phyloP scores from a whole-genome alignment of 768 basidiomycete species.

The Tremella mesenterica region DNA sequence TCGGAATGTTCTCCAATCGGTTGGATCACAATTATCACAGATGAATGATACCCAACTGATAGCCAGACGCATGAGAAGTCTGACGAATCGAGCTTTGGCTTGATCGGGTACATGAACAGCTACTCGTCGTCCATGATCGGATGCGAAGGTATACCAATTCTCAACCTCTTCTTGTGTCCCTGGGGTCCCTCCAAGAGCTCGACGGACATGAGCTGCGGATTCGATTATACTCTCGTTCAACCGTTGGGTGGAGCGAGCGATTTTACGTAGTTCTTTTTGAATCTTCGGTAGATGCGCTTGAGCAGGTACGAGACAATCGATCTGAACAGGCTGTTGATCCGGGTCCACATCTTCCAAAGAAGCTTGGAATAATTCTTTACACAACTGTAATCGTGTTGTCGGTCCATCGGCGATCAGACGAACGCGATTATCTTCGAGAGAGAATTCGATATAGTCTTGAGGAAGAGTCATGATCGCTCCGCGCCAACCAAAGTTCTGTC shows the following conservation, averaged over 20 bases:
- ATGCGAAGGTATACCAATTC: slow-evolving; percentile 90
- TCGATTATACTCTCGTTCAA: slow-evolving; percentile 87
- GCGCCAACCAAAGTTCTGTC: slow-evolving; percentile 80
- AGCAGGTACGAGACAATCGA: slow-evolving; percentile 55
- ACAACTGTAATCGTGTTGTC: slow-evolving; percentile 60
- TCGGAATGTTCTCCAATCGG: slow-evolving; percentile 89
- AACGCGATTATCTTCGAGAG: slow-evolving; percentile 77
- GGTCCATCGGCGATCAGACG: slow-evolving; percentile 86
- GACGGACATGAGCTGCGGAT: slow-evolving; percentile 76
- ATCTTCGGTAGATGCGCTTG: slow-evolving; percentile 86
- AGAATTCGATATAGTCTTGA: slow-evolving; percentile 68
- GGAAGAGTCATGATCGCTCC: slow-evolving; percentile 69
- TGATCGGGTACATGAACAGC: slow-evolving; percentile 76
- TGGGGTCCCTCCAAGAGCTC: slow-evolving; percentile 48
- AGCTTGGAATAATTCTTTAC: slow-evolving; percentile 68
- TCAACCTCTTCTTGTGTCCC: slow-evolving; percentile 55
- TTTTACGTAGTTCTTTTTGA: slow-evolving; percentile 81
- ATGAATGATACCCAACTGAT: slow-evolving; percentile 99
- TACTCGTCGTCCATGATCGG: slow-evolving; percentile 79
- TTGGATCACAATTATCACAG: slow-evolving; percentile 93
- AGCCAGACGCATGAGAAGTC: slow-evolving; percentile 74
- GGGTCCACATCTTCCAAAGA: slow-evolving; percentile 47
- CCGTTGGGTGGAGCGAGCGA: slow-evolving; percentile 76
- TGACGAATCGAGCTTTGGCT: slow-evolving; percentile 62
- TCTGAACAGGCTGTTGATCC: slow-evolving; percentile 25